Evolutionary conservation across 139 green algal species (phyloP).

Genomic region (Nannochloris sp.): DNA sequence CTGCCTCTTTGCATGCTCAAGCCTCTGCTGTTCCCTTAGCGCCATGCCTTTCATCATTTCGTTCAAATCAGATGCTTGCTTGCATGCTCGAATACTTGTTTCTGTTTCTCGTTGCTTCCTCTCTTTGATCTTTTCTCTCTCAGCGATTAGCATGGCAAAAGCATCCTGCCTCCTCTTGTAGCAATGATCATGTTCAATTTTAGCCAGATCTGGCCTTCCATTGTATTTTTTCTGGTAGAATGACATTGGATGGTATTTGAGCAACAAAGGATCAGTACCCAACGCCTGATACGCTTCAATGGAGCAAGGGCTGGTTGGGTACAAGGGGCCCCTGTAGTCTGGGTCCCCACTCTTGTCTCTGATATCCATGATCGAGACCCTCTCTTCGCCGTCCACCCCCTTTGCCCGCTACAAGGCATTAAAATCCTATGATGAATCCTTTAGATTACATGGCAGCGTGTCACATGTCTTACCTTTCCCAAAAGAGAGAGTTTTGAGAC

Average conservation of each 20-base stretch:
- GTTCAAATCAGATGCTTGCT: constrained; percentile 9
- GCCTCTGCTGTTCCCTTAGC: background rate
- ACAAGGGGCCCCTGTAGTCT: background rate
- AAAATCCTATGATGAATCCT: too few relatives aligned
- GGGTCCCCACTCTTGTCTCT: background rate
- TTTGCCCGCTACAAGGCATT: too few relatives aligned
- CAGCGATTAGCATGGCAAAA: constrained; percentile 46
- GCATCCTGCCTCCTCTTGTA: constrained; percentile 60
- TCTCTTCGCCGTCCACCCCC: too few relatives aligned
- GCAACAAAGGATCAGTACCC: constrained; percentile 70
- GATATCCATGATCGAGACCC: too few relatives aligned
- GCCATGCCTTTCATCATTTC: constrained; percentile 15
- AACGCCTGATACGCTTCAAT: constrained; percentile 73
- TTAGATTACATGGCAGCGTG: too few relatives aligned
- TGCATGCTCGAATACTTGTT: background rate
- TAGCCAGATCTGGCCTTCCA: constrained; percentile 36
- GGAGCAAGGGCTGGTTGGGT: constrained; percentile 57
- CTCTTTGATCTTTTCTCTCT: background rate
- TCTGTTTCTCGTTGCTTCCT: constrained; percentile 3
- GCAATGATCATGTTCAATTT: constrained; percentile 55
- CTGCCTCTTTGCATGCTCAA: constrained; percentile 13
- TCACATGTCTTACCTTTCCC: too few relatives aligned
- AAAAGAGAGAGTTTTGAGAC: too few relatives aligned
- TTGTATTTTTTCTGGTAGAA: constrained; percentile 40
- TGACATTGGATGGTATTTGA: constrained; percentile 48